Base-by-base conservation (phyloP, 495 filamentous ascomycete species). In the Penicillium salamii region DNA sequence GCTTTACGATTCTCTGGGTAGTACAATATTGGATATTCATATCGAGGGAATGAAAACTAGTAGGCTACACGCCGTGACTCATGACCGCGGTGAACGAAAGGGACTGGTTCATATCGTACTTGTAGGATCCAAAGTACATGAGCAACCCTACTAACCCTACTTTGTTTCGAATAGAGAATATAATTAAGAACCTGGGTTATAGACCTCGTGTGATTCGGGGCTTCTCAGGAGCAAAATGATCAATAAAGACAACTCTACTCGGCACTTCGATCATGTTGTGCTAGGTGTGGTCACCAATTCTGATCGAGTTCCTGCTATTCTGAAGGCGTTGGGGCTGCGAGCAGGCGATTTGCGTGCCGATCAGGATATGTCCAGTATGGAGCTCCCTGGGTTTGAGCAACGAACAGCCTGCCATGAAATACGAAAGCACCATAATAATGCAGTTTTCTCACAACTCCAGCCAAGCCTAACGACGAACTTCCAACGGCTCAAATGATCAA, bases 231-330 rank as follows among this genome's bases (percentile, higher is more conserved):
- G n/a, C n/a, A n/a, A n/a, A n/a, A n/a, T n/a, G n/a, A n/a, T n/a
- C n/a, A n/a, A n/a, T n/a, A n/a, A n/a, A n/a, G n/a, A n/a, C n/a
- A n/a, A n/a, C 1, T 19, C 29, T 19, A 50, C 24, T 0, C 17
- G 20, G 17, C 23, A 38, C 23, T 66, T 64, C 52, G 59, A 68
- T 24, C 49, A 58, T 15, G 55, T 85, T 2, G 54, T 84, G 7
- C 57, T 88, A 0, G 89, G 89, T 4, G 71, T 91, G 13, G 70
- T 91, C 40, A 87, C 86, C 17, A 93, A 92, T 62, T 90, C 88
- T 59, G 81, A 86, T 56, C 77, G 89, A 0, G 79, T 90, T 1
- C 74, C 78, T 7, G 59, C 61, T 11, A 76, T 91, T 8, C 59
- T 92, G 9, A 65, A 73, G 14, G 80, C 79, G 7, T 59, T 91